Evolutionary conservation across 176 grass and related monocot genomes (phyloP), one percentile per base, ranked within the genome.

Genomic region (Microstegium vimineum): DNA sequence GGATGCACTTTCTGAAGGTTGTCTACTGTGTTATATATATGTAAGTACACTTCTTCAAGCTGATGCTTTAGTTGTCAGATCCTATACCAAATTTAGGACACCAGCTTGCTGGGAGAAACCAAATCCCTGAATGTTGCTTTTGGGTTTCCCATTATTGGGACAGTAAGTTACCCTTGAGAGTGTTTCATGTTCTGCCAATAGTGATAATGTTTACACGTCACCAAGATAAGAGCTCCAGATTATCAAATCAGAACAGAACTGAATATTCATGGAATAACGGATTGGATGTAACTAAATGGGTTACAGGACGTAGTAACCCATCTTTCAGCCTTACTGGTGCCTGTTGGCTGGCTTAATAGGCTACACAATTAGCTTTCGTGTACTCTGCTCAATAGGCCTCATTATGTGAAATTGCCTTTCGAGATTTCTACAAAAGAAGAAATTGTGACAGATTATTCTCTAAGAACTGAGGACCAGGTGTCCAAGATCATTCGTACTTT

Each of bases 31-130:
- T 65, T 41, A 76, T 89, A 32, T 1, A 2, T 45, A 56, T 56
- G 54, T 65, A 77, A 81, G 71, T 85, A 45, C 22, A 85, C 15
- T 10, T 42, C 67, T 60, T 45, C 5, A 60, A 68, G 5, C 20
- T 62, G 17, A 17, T 1, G 17, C 15, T 79, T 49, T 25, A 41
- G 5, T 59, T 76, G n/a, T 46, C 38, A 27, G 69, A 72, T 17
- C 3, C 20, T 52, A 14, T 62, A 41, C 13, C 7, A 16, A 35
- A 23, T 30, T 85, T 79, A 6, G 3, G 38, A 46, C n/a, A 76
- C 13, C 34, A 13, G 25, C 22, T 62, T 36, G 22, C 15, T 70
- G 65, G 18, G 9, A 37, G 10, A 12, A 69, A 26, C 31, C 18
- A 1, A 54, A 36, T 25, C 30, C 64, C 0, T 62, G 2, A 13